Evolutionary conservation across 2,329 filamentous ascomycete species (phyloP), one percentile per base, ranked within the genome.

Genomic region (Chrysosporium keratinophilum): DNA sequence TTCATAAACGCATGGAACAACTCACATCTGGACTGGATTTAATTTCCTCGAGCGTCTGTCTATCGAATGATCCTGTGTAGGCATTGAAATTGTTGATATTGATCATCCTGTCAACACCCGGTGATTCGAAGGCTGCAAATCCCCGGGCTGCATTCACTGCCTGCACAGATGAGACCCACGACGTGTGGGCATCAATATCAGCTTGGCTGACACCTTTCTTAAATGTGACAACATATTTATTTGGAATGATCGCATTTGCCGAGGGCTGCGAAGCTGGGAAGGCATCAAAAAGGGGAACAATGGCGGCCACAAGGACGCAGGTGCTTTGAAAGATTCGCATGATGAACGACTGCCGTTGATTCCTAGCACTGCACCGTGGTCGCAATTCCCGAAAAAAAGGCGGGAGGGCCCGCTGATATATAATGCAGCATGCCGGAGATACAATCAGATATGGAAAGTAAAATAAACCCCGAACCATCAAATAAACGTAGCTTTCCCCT

Each of bases 221-320:
- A 82, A 98, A 96, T 72, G 95, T 90, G 76, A 98, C 79, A 71
- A 98, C 96, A 78, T 98, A 98, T 57, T 86, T 88, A 77, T 95
- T 87, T 59, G 89, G 87, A 56, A 98, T 52, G 20, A 52, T 52
- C 15, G 19, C 40, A 28, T 46, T 52, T n/a, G 12, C 42, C 2
- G 33, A 23, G 9, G 50, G 50, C 1, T 20, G 33, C 15, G 33
- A 52, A 19, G 14, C n/a, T 7, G 50, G 42, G 15, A 42, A 52
- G 19, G 50, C 42, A 9, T 17, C n/a, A n/a, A 52, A 31, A 34
- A 46, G 35, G 19, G 50, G 42, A 41, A 52, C 11, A 40, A 52
- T 41, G 19, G 50, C 40, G 4, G 41, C 50, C 20, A 46, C 41
- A 28, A 52, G 42, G 33, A 52, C 33, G 17, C 33, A 52, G 15